Evolutionary conservation across 495 filamentous ascomycete species (phyloP), one percentile per base, ranked within the genome.

Genomic region (Xylaria grammica): DNA sequence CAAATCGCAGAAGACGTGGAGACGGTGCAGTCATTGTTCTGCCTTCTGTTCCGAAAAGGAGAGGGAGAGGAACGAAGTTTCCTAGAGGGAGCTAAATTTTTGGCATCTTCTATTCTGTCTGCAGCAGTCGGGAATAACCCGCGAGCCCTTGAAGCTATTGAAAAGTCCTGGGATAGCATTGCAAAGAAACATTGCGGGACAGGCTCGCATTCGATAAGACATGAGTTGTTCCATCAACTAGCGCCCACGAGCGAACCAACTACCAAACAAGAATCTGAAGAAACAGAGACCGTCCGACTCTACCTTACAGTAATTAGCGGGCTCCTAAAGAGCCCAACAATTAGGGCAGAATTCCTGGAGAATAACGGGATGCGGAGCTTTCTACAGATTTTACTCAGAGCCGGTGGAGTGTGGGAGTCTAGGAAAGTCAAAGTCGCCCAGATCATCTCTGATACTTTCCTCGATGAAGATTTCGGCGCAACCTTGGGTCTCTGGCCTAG

Each of bases 91-190:
- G 74, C 79, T 50, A 65, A 82, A 74, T 67, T 77, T 59, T 69
- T 81, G 62, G 82, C 86, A 1, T 81, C 87, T 9, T 72, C 82
- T 1, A 81, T 85, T 59, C 69, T 91, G 2, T 78, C 81, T 7
- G 82, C 78, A 0, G 72, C 87, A 0, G 61, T 87, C 26, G 85
- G 87, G 60, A 91, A 90, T 74, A 90, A 90, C 72, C 83, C 84
- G 24, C 83, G 81, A 24, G 87, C 88, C 0, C 78, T 89, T 44
- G 65, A 69, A 19, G 76, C 81, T 52, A 75, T 86, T 1, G 72
- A 73, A n/a, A 61, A 68, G 6, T 76, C 77, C 27, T 85, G 81
- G 75, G 68, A 73, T 1, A 42, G 49, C 22, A 69, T 79, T 1
- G 57, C 76, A 46, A 68, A 63, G 17, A 74, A 71, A 49, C 48